A percentile compares a stretch with the other conserved stretches of the same genome.
Conservation (phyloP, 2,329 filamentous ascomycete genomes). For the Penicillium sp. region DNA sequence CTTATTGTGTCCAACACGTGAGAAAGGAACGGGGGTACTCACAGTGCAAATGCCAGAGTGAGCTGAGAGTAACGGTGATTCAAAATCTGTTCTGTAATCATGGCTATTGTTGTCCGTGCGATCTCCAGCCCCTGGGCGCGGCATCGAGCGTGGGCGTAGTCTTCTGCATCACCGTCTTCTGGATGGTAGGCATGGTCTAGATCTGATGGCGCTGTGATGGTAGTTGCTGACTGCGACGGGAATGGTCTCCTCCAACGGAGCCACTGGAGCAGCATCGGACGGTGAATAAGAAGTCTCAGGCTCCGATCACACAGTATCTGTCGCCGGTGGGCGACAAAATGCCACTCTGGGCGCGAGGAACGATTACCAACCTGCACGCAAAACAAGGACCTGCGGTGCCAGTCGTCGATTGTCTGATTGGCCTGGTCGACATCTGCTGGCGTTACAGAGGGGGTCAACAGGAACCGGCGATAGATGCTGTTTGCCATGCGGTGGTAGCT, state of each 20-base stretch:
- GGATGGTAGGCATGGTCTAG: no score
- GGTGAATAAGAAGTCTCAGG: not conserved
- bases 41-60: no score
- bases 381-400: not conserved
- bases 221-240: no score
- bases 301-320: not conserved
- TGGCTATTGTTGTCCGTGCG: no score
- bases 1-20: no score
- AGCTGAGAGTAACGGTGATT: no score
- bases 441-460: not conserved
- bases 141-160: no score
- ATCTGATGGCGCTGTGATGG: no score
- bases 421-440: not conserved
- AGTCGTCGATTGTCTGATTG: not conserved
- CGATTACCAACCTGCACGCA: not conserved
- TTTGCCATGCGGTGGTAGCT: constrained; percentile 2
- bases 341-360: not conserved
- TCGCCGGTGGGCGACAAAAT: not conserved
- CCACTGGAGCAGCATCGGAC: not conserved
- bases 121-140: no score
- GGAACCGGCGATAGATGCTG: not conserved
- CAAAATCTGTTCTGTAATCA: no score
- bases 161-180: no score
- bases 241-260: not conserved
- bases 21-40: no score